Conservation (phyloP, 305 asterid genomes). For the Rubia tinctorum region DNA sequence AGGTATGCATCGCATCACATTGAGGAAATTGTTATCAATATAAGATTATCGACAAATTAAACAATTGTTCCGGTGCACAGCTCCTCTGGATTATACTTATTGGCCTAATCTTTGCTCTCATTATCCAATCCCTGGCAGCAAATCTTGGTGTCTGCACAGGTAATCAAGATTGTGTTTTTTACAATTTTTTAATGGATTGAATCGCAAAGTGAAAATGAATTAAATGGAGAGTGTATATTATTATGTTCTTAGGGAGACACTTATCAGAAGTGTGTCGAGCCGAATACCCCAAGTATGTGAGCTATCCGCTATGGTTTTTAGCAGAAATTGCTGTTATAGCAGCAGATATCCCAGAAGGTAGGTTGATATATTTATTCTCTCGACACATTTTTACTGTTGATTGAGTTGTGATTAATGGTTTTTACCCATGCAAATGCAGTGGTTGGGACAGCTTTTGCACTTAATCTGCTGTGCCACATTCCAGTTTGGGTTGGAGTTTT, state of each 20-base stretch:
- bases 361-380: too few species aligned
- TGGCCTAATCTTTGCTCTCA: conserved; percentile 6
- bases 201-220: background rate
- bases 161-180: background rate
- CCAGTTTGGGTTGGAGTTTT: conserved; percentile 94
- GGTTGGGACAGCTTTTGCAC: conserved; percentile 92
- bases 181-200: background rate
- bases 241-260: conserved; percentile 56
- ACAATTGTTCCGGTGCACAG: background rate
- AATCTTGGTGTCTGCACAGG: conserved; percentile 14
- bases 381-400: too few species aligned
- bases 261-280: conserved; percentile 73
- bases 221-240: background rate
- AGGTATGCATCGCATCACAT: background rate
- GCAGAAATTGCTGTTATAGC: conserved; percentile 93
- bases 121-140: conserved; percentile 10
- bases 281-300: conserved; percentile 66
- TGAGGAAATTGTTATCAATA: background rate
- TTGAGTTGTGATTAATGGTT: background rate
- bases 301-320: conserved; percentile 68
- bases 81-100: conserved; percentile 8
- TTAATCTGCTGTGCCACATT: conserved; percentile 61
- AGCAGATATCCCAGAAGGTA: conserved; percentile 97
- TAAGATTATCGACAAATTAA: background rate
- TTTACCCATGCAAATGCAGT: conserved; percentile 33